Evolutionary conservation across 2,329 filamentous ascomycete species (phyloP).

Genomic region (Podosphaera fusca): DNA sequence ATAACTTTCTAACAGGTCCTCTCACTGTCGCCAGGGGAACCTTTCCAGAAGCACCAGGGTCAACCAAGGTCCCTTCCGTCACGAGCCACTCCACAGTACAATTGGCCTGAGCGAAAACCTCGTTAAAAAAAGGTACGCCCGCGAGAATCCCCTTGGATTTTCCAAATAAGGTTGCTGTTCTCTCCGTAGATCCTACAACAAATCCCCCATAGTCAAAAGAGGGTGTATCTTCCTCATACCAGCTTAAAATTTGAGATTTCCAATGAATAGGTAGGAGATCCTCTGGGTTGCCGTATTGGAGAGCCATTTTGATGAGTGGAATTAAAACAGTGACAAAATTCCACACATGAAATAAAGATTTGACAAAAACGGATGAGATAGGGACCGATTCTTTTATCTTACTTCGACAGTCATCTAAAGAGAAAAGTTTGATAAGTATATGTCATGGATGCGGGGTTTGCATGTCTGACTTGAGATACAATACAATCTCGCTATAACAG

Average conservation of each 20-base stretch:
- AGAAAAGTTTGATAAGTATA: no score
- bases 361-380: no score
- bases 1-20: slow-evolving; percentile 51
- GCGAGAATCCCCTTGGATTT: slow-evolving; percentile 65
- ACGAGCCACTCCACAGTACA: slow-evolving; percentile 84
- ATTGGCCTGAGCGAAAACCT: slow-evolving; percentile 73
- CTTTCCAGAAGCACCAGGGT: slow-evolving; percentile 28
- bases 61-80: slow-evolving; percentile 47
- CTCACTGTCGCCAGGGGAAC: slow-evolving; percentile 54
- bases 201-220: slow-evolving; percentile 95
- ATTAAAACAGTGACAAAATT: no score
- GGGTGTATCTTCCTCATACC: slow-evolving; percentile 91
- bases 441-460: no score
- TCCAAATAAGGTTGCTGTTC: slow-evolving; percentile 42
- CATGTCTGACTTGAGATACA: no score
- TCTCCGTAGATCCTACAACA: slow-evolving; percentile 55
- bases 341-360: no score
- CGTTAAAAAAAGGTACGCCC: slow-evolving; percentile 83
- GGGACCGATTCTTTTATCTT: no score
- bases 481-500: no score
- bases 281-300: neutral
- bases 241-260: slow-evolving; percentile 56
- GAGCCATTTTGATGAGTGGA: no score
- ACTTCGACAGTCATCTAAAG: no score
- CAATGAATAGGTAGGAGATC: slow-evolving; percentile 49